Conservation (phyloP, 2,329 filamentous ascomycete species). For the Fusarium foetens region DNA sequence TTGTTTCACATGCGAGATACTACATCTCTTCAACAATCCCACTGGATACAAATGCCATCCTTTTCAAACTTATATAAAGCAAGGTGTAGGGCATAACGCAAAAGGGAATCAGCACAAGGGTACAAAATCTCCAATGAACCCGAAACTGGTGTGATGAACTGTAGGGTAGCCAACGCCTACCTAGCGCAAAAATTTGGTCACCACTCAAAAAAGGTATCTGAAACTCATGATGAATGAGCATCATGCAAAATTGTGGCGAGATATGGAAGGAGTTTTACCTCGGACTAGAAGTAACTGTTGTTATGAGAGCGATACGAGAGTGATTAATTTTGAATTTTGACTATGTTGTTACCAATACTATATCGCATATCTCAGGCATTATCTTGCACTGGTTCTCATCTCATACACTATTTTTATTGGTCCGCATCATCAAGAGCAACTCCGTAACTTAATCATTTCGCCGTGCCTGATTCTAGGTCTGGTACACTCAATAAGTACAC, state of each 20-base stretch:
- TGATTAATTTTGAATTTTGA: neutral
- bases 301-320: neutral
- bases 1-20: neutral
- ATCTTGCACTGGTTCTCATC: conserved; percentile 19
- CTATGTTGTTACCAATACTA: conserved; percentile 19
- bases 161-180: neutral
- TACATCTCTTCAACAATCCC: neutral
- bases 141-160: neutral
- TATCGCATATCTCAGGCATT: conserved; percentile 7
- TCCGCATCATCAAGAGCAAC: conserved; percentile 32
- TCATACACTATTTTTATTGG: conserved; percentile 19
- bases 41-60: neutral
- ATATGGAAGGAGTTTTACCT: neutral
- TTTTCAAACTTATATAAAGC: neutral
- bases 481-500: conserved; percentile 47
- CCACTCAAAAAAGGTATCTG: neutral
- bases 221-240: neutral
- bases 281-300: neutral
- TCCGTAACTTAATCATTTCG: conserved; percentile 44
- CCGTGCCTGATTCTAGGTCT: conserved; percentile 46
- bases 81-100: no score
- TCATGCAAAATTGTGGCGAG: neutral
- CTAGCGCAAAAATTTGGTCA: neutral
- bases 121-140: neutral
- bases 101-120: neutral